Evolutionary conservation across 495 filamentous ascomycete species (phyloP).

Genomic region (Hypoxylon intermedium): DNA sequence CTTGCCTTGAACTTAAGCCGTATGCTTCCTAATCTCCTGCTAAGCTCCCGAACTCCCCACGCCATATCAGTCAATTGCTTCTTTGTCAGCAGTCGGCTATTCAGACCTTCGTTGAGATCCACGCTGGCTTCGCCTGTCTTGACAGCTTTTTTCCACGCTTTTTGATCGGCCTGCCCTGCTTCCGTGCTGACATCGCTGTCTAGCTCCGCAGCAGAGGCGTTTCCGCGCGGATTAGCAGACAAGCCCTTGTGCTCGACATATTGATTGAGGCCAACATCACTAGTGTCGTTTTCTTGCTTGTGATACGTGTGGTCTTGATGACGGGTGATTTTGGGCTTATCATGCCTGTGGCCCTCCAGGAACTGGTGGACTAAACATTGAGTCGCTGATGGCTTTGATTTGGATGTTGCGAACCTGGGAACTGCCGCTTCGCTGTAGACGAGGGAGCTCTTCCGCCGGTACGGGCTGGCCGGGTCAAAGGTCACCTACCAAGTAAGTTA

Average conservation of each 20-base stretch:
- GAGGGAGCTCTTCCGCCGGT: constrained; percentile 86
- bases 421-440: constrained; percentile 63
- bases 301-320: constrained; percentile 24
- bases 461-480: constrained; percentile 72
- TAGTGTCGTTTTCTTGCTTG: constrained; percentile 36
- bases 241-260: constrained; percentile 48
- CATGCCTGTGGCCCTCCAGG: constrained; percentile 62
- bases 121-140: constrained; percentile 37
- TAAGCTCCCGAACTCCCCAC: constrained; percentile 88
- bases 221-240: not conserved
- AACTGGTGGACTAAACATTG: constrained; percentile 87
- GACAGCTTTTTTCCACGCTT: constrained; percentile 50
- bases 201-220: constrained; percentile 26
- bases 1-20: constrained; percentile 79
- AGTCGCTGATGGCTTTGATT: constrained; percentile 54
- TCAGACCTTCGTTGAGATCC: constrained; percentile 44
- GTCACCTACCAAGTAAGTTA: constrained; percentile 64
- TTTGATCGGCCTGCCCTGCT: constrained; percentile 54
- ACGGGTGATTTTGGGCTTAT: constrained; percentile 2
- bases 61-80: constrained; percentile 94
- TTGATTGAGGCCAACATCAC: constrained; percentile 37
- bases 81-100: constrained; percentile 79
- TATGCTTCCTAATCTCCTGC: constrained; percentile 81
- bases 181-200: constrained; percentile 38
- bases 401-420: constrained; percentile 52